Evolutionary conservation across 805 yeast genomes (phyloP), one percentile per base, ranked within the genome.

Genomic region (Ogataea trehalophila): DNA sequence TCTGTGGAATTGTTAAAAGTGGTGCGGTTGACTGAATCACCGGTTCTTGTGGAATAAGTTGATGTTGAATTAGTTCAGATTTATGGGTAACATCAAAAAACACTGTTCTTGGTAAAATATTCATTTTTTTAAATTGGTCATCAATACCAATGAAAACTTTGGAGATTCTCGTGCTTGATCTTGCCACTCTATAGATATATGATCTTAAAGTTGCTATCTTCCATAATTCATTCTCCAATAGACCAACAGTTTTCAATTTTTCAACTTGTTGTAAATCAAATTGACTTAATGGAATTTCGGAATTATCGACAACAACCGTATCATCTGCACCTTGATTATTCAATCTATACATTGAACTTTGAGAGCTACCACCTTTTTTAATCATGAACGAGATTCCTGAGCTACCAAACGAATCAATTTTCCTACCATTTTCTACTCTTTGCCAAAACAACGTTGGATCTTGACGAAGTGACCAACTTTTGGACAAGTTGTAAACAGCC

Each of bases 401-500:
- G 47, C 71, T 74, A 3, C 81, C 81, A 61, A 76, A 75, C 1
- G 74, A 66, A 58, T 75, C 77, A 3, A 62, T 57, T 22, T 51
- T 48, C 29, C 65, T 55, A 5, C 31, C 39, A 4, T 61, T 55
- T 9, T 69, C 70, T 0, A 70, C 65, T 51, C 72, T 77, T 51
- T 83, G 79, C 97, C 97, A 91, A 58, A 92, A 91, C n/a, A 83
- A 65, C 0, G 95, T 79, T 38, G 80, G 79, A 8, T 74, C 75
- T 1, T 85, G 77, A 48, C 79, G 77, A 20, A 77, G 53, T 1
- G 87, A 84, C 97, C 98, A 92, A 1, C 74, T 71, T 42, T 81
- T 72, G 0, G 84, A 75, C 45, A 82, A 60, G 43, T 79, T 83
- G 58, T 79, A 89, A 0, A 85, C 82, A 0, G 80, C 72, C 53